These are phyloP conservation scores for Wickerhamiella kazuoi DNA, from an alignment of 805 yeast genomes.

Conservation along the genomic window DNA sequence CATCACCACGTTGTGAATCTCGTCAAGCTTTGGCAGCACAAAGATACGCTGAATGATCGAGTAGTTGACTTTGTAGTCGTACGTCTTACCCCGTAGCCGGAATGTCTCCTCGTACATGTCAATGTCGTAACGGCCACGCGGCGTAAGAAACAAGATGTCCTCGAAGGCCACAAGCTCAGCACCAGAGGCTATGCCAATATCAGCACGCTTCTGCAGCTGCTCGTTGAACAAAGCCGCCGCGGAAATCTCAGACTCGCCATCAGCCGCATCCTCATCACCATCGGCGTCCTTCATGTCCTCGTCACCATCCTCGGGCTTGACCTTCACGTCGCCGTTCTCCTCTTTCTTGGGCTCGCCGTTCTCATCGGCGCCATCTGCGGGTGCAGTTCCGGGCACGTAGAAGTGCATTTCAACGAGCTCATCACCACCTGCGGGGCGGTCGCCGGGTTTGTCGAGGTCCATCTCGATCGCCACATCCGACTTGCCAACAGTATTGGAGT, in stretches of 20 bases:
- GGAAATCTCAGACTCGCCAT: conserved; percentile 31
- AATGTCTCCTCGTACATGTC: conserved; percentile 79
- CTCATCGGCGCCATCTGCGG: conserved; percentile 25
- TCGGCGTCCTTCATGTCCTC: conserved; percentile 20
- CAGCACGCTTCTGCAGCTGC: conserved; percentile 79
- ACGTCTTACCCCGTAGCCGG: conserved; percentile 90
- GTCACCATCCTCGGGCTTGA: conserved; percentile 13
- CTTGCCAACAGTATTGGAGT: conserved; percentile 78
- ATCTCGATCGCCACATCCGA: conserved; percentile 87
- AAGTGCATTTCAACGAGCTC: conserved; percentile 90
- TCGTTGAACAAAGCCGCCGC: conserved; percentile 82
- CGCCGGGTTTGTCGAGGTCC: conserved; percentile 35
- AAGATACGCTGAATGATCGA: conserved; percentile 79
- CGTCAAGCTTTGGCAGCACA: conserved; percentile 87
- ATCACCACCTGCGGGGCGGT: conserved; percentile 58
- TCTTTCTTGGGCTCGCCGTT: conserved; percentile 21
- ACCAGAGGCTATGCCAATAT: conserved; percentile 85
- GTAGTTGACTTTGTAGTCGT: conserved; percentile 88
- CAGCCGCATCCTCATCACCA: conserved; percentile 24
- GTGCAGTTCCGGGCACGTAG: conserved; percentile 74
- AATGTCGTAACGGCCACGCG: conserved; percentile 96
- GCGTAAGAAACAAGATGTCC: conserved; percentile 82
- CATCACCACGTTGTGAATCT: conserved; percentile 69
- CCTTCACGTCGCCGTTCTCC: conserved; percentile 11
- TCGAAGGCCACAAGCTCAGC: conserved; percentile 87